Conservation (phyloP, 2,329 filamentous ascomycete species). For the Zalaria obscura region DNA sequence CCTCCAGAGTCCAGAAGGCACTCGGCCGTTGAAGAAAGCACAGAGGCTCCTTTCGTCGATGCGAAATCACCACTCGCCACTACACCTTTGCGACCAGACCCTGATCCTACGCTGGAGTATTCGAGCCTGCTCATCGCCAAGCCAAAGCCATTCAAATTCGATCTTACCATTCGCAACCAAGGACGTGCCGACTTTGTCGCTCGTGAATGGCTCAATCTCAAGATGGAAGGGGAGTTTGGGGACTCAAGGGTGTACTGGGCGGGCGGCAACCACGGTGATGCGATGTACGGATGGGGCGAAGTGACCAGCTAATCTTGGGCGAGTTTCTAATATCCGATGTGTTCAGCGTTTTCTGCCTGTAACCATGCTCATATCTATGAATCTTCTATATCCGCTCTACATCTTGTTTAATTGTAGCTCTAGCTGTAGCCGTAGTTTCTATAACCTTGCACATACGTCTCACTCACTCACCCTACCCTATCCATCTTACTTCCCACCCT, state of each 20-base stretch:
- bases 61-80: background rate
- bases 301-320: constrained; percentile 3
- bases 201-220: constrained; percentile 20
- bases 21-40: background rate
- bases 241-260: constrained; percentile 24
- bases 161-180: constrained; percentile 20
- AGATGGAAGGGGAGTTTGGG: constrained; percentile 23
- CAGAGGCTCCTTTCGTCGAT: constrained; percentile 2
- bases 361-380: no score
- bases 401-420: no score
- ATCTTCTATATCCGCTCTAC: no score
- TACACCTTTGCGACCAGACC: constrained; percentile 5
- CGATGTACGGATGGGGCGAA: constrained; percentile 10
- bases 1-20: background rate
- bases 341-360: no score
- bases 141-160: constrained; percentile 29
- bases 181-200: constrained; percentile 18
- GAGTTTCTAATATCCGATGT: no score
- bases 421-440: background rate
- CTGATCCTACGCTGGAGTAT: constrained; percentile 30
- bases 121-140: constrained; percentile 31
- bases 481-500: background rate
- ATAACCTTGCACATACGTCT: background rate
- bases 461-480: background rate
- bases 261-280: constrained; percentile 12